Conservation (phyloP, 768 basidiomycete genomes). For the Botryobasidium botryosum region DNA sequence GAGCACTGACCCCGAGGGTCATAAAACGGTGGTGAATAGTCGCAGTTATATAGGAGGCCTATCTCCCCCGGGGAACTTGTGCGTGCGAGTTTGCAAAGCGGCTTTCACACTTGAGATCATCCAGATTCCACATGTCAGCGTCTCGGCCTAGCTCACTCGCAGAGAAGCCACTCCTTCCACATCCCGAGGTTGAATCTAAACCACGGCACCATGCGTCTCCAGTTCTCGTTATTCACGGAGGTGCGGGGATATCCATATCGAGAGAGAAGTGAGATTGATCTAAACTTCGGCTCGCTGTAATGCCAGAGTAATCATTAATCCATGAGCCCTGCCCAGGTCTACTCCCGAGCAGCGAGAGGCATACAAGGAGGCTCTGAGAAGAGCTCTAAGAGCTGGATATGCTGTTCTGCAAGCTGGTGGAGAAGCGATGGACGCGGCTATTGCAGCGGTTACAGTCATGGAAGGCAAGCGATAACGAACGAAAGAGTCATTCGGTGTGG, state of each 20-base stretch:
- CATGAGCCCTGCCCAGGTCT: conserved; percentile 17
- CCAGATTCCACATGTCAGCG: no score
- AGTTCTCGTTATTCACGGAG: conserved; percentile 61
- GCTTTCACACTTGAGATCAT: no score
- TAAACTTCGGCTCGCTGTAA: neutral
- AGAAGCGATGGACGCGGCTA: conserved; percentile 68
- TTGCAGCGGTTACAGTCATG: conserved; percentile 53
- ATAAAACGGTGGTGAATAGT: no score
- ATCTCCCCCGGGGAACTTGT: no score
- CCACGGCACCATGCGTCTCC: no score
- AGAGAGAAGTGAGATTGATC: conserved; percentile 17
- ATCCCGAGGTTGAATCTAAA: no score
- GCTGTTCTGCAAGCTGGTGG: conserved; percentile 46
- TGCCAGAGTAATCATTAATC: neutral
- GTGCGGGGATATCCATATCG: conserved; percentile 57
- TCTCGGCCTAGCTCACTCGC: no score
- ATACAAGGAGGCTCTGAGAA: conserved; percentile 38
- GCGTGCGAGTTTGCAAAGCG: no score
- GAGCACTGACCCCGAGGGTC: no score
- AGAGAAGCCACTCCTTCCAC: no score
- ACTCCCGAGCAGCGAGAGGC: conserved; percentile 41
- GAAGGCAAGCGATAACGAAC: conserved; percentile 33
- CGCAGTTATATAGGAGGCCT: no score
- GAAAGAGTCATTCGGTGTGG: neutral
- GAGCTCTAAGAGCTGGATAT: conserved; percentile 45